Evolutionary conservation across 768 basidiomycete species (phyloP).

Genomic region (Rhodocollybia butyracea): DNA sequence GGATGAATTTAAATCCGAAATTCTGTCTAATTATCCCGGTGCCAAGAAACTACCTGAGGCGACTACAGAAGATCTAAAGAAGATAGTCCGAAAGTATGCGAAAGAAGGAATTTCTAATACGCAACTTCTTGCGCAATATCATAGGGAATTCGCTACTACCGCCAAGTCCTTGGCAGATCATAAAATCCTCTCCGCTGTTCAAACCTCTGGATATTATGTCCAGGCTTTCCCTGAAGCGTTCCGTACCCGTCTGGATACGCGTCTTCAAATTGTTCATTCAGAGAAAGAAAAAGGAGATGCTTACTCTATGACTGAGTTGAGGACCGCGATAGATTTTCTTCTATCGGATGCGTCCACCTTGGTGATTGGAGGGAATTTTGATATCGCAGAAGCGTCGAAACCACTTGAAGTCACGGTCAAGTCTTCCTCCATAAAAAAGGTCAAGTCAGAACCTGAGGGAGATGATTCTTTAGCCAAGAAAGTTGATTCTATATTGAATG

Average conservation of each 20-base stretch:
- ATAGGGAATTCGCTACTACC: neutral
- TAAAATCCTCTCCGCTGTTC: neutral
- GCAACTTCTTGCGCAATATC: neutral
- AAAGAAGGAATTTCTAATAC: neutral
- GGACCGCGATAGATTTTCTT: neutral
- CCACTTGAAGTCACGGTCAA: neutral
- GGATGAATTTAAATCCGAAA: neutral
- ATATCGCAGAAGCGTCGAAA: neutral
- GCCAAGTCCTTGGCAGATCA: neutral
- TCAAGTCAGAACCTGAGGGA: neutral
- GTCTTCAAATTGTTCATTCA: neutral
- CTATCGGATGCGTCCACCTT: neutral
- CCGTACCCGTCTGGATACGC: neutral
- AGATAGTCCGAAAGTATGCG: neutral
- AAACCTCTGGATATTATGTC: neutral
- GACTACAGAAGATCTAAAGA: neutral
- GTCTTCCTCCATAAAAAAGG: neutral
- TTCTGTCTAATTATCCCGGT: neutral
- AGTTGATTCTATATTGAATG: too few relatives aligned
- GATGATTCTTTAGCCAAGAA: neutral
- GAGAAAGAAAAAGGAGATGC: neutral
- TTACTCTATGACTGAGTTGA: neutral
- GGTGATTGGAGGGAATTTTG: neutral
- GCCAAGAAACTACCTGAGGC: neutral
- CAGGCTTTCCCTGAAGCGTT: neutral